Base-by-base conservation (phyloP, 352 stramenopile genomes). In the Blastocystis sp. region DNA sequence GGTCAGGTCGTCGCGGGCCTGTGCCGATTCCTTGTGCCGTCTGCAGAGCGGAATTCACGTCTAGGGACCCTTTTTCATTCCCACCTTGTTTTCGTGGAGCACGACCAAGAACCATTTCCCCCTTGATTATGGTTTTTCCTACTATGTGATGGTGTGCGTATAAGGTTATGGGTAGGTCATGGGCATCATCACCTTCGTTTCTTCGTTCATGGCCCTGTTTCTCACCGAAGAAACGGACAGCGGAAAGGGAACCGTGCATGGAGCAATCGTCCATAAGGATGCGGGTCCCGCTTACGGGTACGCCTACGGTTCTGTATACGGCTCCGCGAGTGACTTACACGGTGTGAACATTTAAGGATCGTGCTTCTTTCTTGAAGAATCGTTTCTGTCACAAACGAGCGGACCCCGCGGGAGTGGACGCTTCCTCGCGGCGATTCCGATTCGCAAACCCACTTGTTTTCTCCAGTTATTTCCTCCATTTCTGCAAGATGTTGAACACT, bases 11-110 rank as follows among this genome's bases (percentile, higher is more conserved):
- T 51, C 26, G 61, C 16, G 16, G 37, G 39, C 29, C 13, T 89
- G 13, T 77, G 26, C 29, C 79, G 79, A 9, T 89, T 89, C 62
- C 21, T 89, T 13, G 79, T 89, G 39, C 9, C 2, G 31, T 10
- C 13, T 29, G 21, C 3, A 13, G 24, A 13, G 2, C 2, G 21
- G 21, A 1, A 1, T 21, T 89, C 37, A 79, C 21, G 0, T 31
- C 19, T 89, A 89, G 79, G 79, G 79, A 60, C 79, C 79, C 3
- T 80, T 71, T 9, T 55, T 89, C 61, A 33, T 89, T 65, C 63
- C 79, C 33, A 45, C 50, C 41, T 13, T 89, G 24, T 89, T 79
- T 61, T 63, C 79, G 33, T 89, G 79, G 79, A 89, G 63, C 31
- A 80, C 79, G 4, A 65, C 78, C 29, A 33, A 51, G 50, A n/a